Conservation (phyloP, 176 grass and related monocot species). For the Musa itinerans region DNA sequence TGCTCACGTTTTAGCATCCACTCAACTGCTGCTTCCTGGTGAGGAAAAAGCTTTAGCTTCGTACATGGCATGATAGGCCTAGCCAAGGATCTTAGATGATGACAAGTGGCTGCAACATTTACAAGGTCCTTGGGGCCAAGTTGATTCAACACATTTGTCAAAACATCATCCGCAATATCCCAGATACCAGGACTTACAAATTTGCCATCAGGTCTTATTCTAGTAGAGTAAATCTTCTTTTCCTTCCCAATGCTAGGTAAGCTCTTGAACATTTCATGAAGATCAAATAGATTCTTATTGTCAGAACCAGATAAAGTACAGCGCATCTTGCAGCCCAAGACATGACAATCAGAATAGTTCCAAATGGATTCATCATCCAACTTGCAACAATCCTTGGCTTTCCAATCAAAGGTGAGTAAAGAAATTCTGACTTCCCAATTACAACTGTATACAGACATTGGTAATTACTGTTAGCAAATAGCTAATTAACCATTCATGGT, state of each 20-base stretch:
- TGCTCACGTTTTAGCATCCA: constrained; percentile 84
- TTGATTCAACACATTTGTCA: constrained; percentile 42
- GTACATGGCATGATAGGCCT: constrained; percentile 75
- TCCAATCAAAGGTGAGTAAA: constrained; percentile 57
- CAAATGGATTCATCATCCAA: constrained; percentile 52
- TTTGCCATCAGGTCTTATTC: constrained; percentile 40
- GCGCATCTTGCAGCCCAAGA: constrained; percentile 57
- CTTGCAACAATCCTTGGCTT: constrained; percentile 22
- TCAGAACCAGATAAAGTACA: constrained; percentile 29
- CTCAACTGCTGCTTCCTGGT: constrained; percentile 85
- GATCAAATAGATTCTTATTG: constrained; percentile 57
- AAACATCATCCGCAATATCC: constrained; percentile 70
- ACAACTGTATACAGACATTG: constrained; percentile 35
- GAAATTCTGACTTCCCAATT: constrained; percentile 71
- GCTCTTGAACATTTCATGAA: constrained; percentile 83
- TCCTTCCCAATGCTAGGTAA: constrained; percentile 62
- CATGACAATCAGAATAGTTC: constrained; percentile 61
- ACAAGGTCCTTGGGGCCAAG: constrained; percentile 72
- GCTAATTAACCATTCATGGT: background rate
- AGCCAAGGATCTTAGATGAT: constrained; percentile 64
- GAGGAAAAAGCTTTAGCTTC: constrained; percentile 92
- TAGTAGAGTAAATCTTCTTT: constrained; percentile 36
- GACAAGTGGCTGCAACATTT: constrained; percentile 59
- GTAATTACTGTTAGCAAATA: background rate
- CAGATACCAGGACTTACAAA: constrained; percentile 42